Evolutionary conservation across 352 stramenopile genomes (phyloP).

Genomic region (Blastocystis sp.): DNA sequence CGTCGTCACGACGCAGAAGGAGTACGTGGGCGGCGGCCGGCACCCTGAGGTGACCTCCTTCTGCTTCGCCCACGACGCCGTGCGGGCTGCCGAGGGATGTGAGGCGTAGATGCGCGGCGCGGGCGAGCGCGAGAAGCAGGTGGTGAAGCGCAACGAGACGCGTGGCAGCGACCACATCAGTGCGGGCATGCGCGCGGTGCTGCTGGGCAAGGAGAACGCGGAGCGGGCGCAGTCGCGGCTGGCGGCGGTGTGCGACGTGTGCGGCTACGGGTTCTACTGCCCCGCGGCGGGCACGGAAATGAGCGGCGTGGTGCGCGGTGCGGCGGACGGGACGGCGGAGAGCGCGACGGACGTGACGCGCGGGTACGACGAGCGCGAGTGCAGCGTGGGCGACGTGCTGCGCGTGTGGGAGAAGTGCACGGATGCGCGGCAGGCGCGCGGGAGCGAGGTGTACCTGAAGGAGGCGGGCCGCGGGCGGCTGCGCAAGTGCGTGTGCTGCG

Average conservation of each 20-base stretch:
- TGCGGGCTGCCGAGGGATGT: neutral
- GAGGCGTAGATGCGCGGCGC: neutral
- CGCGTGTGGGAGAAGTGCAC: neutral
- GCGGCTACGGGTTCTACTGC: constrained; percentile 29
- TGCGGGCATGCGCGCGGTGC: neutral
- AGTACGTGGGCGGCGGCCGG: neutral
- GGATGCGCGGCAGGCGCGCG: neutral
- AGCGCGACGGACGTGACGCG: neutral
- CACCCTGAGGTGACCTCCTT: neutral
- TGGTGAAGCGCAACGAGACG: neutral
- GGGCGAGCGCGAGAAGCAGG: neutral
- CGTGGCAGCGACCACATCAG: neutral
- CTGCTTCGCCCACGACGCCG: neutral
- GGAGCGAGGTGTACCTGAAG: constrained; percentile 6
- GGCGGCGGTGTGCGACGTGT: constrained; percentile 1
- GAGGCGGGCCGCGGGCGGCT: neutral
- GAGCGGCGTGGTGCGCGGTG: neutral
- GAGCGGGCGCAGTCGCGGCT: neutral
- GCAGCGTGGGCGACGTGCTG: neutral
- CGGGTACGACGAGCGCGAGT: neutral
- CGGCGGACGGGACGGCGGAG: neutral
- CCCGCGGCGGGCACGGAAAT: neutral
- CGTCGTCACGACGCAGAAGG: neutral
- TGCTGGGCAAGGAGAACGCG: neutral
- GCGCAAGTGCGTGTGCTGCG: neutral